Base-by-base conservation (phyloP, 805 yeast genomes). In the Isabelozyma rhagii region DNA sequence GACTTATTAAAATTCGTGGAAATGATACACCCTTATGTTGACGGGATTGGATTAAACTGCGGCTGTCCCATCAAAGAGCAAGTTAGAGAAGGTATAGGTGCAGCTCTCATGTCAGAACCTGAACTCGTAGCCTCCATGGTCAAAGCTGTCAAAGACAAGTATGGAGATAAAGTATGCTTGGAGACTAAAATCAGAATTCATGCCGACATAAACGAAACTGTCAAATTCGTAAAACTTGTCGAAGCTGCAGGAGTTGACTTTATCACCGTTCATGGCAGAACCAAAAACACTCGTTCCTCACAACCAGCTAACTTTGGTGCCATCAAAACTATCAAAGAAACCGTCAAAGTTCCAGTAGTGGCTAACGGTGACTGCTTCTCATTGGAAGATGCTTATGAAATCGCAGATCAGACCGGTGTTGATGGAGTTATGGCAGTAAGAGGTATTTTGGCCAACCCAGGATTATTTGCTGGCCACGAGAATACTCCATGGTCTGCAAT, bases 61-160 rank as follows among this genome's bases (percentile, higher is more conserved):
- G 99, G 99, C 0, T 94, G 99, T 69, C 99, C 99, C 1, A 91
- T 94, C 46, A 87, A 85, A 54, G 98, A 93, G 55, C 98, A 94
- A 66, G 88, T 89, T 11, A 77, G 96, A 42, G 97, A 91, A 64
- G 99, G 98, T 21, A 92, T 94, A 13, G 99, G 99, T 4, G 97
- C 97, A 2, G 97, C 97, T 0, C 75, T 94, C 49, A 92, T 94
- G 89, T 75, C 84, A 27, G 84, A 88, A 54, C 87, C 92, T 1
- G 91, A 89, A 38, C 71, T 84, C 45, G 94, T 94, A 4, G 81
- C 92, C 1, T 75, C 78, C 3, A 88, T 94, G 97, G 96, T 94
- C 6, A 69, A 75, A 42, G 89, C 91, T 1, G 96, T 90, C 27
- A 92, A 92, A 62, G 74, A 75, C 1, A 84, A 79, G 60, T 90